phyloP scores from a whole-genome alignment of 345 rosid genomes.

The Conringia planisiliqua region DNA sequence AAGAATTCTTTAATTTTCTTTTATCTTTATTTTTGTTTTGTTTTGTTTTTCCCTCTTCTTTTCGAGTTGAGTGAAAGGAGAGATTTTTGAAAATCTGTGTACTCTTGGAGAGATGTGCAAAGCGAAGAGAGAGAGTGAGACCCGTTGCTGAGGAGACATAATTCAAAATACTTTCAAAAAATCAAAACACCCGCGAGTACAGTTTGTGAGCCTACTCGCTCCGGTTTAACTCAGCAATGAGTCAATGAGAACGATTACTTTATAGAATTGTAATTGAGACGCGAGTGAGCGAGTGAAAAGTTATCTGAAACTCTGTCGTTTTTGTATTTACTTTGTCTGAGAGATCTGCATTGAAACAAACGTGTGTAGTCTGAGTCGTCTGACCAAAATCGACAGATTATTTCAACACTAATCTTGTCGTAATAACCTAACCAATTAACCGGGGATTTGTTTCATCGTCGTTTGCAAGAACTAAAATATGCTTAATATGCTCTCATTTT shows the following conservation, averaged over 20 bases:
- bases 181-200: not conserved
- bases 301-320: not conserved
- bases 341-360: not conserved
- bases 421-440: not conserved
- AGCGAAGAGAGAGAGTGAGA: constrained; percentile 12
- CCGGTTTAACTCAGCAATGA: not conserved
- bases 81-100: constrained; percentile 17
- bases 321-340: constrained; percentile 15
- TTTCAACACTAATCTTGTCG: constrained; percentile 3
- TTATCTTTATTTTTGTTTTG: not conserved
- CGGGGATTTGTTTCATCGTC: not conserved
- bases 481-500: too few species aligned
- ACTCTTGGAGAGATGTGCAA: constrained; percentile 22
- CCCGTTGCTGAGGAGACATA: constrained; percentile 23
- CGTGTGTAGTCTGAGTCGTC: not conserved
- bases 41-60: constrained; percentile 34
- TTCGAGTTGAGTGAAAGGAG: constrained; percentile 29
- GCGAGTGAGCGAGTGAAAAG: constrained; percentile 13
- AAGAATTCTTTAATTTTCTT: constrained; percentile 4
- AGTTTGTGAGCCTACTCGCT: not conserved
- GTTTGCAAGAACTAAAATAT: too few species aligned
- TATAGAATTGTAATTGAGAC: not conserved
- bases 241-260: not conserved
- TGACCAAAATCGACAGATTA: not conserved
- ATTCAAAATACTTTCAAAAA: not conserved